phyloP scores from a whole-genome alignment of 2,329 filamentous ascomycete genomes.

The Scortechinia acanthostroma region DNA sequence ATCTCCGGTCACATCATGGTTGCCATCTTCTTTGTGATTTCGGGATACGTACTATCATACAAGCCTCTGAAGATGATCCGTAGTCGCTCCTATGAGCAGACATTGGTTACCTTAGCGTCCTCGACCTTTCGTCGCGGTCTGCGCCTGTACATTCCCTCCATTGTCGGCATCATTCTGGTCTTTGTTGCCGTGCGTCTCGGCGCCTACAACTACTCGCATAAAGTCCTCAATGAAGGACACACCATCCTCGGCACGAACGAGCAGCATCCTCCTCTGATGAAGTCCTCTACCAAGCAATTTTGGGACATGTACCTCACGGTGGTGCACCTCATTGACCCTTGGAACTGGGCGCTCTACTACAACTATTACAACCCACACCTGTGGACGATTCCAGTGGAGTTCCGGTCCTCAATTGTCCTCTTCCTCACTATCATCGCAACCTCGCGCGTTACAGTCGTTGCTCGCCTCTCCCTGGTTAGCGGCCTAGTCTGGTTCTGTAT shows the following conservation, averaged over 20 bases:
- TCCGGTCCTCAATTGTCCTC: constrained; percentile 7
- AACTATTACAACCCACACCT: constrained; percentile 8
- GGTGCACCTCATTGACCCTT: constrained; percentile 7
- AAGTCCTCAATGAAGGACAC: constrained; percentile 3
- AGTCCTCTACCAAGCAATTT: constrained; percentile 5
- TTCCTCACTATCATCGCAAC: constrained; percentile 7
- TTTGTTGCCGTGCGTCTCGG: constrained; percentile 6
- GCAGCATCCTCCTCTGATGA: constrained; percentile 7
- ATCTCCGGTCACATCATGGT: constrained; percentile 31
- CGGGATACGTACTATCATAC: constrained; percentile 29
- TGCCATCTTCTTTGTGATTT: constrained; percentile 32
- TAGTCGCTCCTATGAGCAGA: background rate
- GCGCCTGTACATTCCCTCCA: constrained; percentile 15
- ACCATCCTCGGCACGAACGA: constrained; percentile 5
- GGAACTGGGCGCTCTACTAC: constrained; percentile 7
- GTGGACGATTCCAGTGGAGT: constrained; percentile 5
- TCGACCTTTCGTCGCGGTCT: constrained; percentile 14
- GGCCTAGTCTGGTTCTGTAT: constrained; percentile 5
- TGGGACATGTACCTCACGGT: constrained; percentile 6
- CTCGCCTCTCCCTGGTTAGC: constrained; percentile 5
- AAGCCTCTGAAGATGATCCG: constrained; percentile 26
- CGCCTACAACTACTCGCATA: constrained; percentile 6
- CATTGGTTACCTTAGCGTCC: constrained; percentile 1
- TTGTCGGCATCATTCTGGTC: constrained; percentile 7
- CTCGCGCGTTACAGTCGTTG: constrained; percentile 4